phyloP scores from a whole-genome alignment of 2,329 filamentous ascomycete genomes.

The Penicillium sp. region DNA sequence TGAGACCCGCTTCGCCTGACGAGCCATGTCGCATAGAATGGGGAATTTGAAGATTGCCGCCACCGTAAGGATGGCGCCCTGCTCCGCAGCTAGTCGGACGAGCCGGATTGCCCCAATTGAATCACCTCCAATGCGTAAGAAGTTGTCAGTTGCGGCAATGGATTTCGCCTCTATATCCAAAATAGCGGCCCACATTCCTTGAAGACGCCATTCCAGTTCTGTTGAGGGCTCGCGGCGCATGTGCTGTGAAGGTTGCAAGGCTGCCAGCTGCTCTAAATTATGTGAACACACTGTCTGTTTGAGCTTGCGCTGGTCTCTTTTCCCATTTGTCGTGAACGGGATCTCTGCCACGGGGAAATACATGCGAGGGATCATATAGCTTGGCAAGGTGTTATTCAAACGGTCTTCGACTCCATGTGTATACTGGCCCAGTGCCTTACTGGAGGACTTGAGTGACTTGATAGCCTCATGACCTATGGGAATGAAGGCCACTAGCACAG shows the following conservation, averaged over 20 bases:
- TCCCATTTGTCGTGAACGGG: not conserved
- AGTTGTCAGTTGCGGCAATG: not conserved
- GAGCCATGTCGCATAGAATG: not conserved
- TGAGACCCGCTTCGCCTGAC: not conserved
- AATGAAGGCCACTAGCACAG: not conserved
- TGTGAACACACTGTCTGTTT: not conserved
- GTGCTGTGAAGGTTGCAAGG: not conserved
- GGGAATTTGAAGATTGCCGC: not conserved
- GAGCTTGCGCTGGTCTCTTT: not conserved
- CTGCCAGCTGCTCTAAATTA: not conserved
- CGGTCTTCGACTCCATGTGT: not conserved
- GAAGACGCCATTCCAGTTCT: not conserved
- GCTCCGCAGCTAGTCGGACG: not conserved
- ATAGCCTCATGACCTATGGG: not conserved
- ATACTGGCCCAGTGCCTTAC: not conserved
- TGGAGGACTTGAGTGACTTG: not conserved
- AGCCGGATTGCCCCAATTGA: not conserved
- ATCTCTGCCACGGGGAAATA: not conserved
- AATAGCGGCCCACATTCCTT: not conserved
- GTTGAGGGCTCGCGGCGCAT: not conserved
- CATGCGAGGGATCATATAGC: not conserved
- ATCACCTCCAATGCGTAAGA: not conserved
- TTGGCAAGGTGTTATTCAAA: not conserved
- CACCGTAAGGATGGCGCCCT: not conserved
- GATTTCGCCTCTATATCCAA: not conserved